These are phyloP conservation scores for Daldinia vernicosa DNA, from an alignment of 495 filamentous ascomycete species.

Conservation along the genomic window DNA sequence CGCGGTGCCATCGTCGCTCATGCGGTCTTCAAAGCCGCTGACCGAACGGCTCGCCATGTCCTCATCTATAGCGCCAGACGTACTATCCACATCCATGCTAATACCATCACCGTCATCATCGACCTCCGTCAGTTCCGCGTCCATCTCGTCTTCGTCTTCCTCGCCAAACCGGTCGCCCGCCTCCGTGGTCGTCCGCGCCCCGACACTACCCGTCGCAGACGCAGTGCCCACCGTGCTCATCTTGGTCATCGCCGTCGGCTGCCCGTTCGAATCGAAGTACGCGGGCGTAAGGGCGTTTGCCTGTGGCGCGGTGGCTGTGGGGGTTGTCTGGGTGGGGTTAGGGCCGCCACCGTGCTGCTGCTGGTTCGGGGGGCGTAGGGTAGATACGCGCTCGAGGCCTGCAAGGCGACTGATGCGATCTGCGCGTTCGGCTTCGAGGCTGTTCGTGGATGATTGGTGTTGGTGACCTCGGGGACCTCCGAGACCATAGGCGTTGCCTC, in stretches of 20 bases:
- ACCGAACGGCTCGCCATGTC: conserved; percentile 61
- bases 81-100: conserved; percentile 55
- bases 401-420: conserved; percentile 92
- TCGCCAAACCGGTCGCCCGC: conserved; percentile 53
- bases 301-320: conserved; percentile 43
- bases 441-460: conserved; percentile 70
- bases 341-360: conserved; percentile 42
- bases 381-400: conserved; percentile 81
- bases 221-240: conserved; percentile 89
- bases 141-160: conserved; percentile 54
- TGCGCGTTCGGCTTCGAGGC: conserved; percentile 87
- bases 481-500: conserved; percentile 67
- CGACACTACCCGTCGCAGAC: conserved; percentile 71
- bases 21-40: conserved; percentile 71
- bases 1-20: conserved; percentile 77
- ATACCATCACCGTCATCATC: conserved; percentile 59
- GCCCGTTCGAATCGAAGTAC: conserved; percentile 77
- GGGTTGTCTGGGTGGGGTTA: conserved; percentile 44
- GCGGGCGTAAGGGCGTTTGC: conserved; percentile 55
- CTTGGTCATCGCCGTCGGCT: conserved; percentile 65
- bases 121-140: conserved; percentile 51
- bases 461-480: conserved; percentile 61
- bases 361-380: conserved; percentile 63
- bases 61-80: conserved; percentile 54
- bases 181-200: conserved; percentile 72